Evolutionary conservation across 331 rosid species (phyloP), one percentile per base, ranked within the genome.

Genomic region (Prunus yedoensis): DNA sequence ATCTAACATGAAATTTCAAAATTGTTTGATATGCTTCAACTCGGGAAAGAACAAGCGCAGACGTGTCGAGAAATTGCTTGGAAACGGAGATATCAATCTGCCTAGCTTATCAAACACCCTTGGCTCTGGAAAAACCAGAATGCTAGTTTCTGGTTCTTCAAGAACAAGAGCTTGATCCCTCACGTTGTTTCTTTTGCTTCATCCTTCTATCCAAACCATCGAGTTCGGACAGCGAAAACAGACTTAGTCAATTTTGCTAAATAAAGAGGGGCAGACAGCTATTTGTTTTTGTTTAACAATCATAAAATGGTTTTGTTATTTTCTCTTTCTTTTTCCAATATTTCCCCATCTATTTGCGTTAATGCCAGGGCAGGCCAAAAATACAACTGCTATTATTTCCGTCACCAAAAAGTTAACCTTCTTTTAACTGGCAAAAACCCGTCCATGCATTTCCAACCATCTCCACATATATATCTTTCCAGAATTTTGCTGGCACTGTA

Each of bases 191-290:
- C 67, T 56, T 83, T 84, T 82, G 27, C 49, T 79, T 79, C 38
- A 49, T 85, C 51, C 41, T 75, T 74, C 47, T 76, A 41, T n/a
- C 79, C 70, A 78, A 75, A 23, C 81, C 82, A 68, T 68, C 15
- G 79, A 74, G 80, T 79, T 82, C 68, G 82, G 82, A 79, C 68
- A 73, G 49, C 77, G 70, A 85, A 80, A 71, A 5, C 45, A 63
- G 90, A 83, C 83, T 35, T 7, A 18, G 85, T 85, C 87, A 83
- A 85, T 66, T 73, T 76, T 82, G 65, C 80, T 79, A 82, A 35
- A 79, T 82, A 79, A 49, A 71, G 81, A 75, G 64, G 47, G 69
- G 82, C 86, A 51, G 49, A n/a, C 43, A 15, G 2, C 20, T 38
- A 61, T 4, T 56, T 54, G 21, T 2, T 8, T 72, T 73, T 57